Evolutionary conservation across 2,329 filamentous ascomycete genomes (phyloP).

Genomic region (Colletotrichum tabaci): DNA sequence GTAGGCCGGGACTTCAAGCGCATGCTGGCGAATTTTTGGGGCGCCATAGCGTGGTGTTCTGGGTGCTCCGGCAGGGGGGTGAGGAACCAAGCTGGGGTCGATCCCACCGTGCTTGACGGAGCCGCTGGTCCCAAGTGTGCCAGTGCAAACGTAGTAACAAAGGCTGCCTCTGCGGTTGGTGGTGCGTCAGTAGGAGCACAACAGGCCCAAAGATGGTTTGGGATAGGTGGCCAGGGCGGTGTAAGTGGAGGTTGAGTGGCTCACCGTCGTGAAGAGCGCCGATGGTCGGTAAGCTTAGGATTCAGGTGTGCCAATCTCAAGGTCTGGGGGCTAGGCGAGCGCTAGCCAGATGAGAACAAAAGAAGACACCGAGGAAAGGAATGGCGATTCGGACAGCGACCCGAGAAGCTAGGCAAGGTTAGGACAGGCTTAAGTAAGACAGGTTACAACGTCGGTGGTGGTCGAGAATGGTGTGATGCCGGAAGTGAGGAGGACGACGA

Average conservation of each 20-base stretch:
- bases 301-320: constrained; percentile 38
- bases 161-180: constrained; percentile 21
- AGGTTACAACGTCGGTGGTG: background rate
- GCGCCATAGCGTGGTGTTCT: constrained; percentile 50
- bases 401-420: constrained; percentile 2
- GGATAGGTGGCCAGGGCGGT: constrained; percentile 28
- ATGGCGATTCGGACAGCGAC: constrained; percentile 6
- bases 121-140: constrained; percentile 1
- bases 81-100: constrained; percentile 17
- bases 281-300: constrained; percentile 17
- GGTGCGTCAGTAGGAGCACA: constrained; percentile 16
- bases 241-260: constrained; percentile 32
- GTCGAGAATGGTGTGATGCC: background rate
- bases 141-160: constrained; percentile 9
- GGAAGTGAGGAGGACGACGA: background rate
- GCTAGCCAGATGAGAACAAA: constrained; percentile 13
- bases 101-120: constrained; percentile 34
- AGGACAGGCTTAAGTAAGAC: background rate
- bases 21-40: constrained; percentile 59
- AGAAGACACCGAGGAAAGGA: background rate
- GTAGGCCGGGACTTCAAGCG: constrained; percentile 58
- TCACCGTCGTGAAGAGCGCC: constrained; percentile 12
- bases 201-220: constrained; percentile 18
- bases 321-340: constrained; percentile 14
- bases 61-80: constrained; percentile 23